Conservation (phyloP, 176 grass and related monocot species). For the Ensete glaucum region DNA sequence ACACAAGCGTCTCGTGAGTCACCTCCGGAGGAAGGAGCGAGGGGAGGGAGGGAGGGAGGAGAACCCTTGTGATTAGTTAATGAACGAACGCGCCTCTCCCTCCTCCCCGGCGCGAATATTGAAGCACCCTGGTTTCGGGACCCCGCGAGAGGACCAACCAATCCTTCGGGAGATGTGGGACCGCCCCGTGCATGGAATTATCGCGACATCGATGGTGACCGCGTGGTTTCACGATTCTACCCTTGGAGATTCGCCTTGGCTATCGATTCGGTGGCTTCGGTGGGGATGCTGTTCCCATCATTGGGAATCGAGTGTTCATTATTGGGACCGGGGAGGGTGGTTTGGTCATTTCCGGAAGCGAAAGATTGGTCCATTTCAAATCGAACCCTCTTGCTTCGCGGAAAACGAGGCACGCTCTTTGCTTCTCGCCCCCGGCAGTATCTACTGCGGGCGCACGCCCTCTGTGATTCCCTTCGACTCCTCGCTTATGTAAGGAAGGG, state of each 20-base stretch:
- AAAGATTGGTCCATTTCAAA: conserved; percentile 8
- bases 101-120: too few species aligned
- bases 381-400: neutral
- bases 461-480: neutral
- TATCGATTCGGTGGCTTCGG: neutral
- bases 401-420: conserved; percentile 9
- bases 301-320: neutral
- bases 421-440: neutral
- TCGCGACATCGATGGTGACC: neutral
- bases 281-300: neutral
- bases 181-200: conserved; percentile 1
- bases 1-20: neutral
- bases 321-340: neutral
- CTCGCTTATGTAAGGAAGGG: too few species aligned
- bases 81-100: too few species aligned
- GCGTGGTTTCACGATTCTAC: neutral
- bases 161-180: too few species aligned
- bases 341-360: neutral
- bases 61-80: too few species aligned
- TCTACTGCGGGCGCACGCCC: neutral
- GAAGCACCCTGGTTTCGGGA: too few species aligned
- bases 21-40: neutral
- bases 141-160: too few species aligned
- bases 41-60: too few species aligned
- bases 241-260: neutral